Conservation (phyloP, 805 yeast genomes). For the Lipomyces kockii region DNA sequence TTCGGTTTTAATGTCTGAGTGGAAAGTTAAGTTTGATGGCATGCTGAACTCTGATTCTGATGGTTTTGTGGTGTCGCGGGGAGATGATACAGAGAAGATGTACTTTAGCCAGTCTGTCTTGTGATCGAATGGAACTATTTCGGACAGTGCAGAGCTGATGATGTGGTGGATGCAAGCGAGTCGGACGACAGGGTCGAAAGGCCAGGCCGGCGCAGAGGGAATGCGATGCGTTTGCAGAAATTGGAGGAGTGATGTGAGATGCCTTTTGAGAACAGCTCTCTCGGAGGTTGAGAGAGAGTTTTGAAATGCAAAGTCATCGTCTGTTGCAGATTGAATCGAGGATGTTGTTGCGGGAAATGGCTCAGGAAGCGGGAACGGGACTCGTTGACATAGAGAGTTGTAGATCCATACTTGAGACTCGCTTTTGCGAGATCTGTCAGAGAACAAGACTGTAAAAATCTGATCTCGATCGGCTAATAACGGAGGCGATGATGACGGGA, state of each 20-base stretch:
- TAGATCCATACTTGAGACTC: background rate
- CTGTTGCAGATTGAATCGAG: too few species aligned
- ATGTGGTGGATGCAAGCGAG: background rate
- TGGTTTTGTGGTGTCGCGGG: background rate
- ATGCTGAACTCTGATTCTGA: background rate
- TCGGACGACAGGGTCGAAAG: background rate
- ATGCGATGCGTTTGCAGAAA: background rate
- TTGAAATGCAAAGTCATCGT: too few species aligned
- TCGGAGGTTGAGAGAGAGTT: too few species aligned
- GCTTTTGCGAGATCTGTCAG: background rate
- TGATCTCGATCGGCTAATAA: too few species aligned
- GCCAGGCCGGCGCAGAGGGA: background rate
- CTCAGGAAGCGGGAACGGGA: background rate
- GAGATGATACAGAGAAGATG: background rate
- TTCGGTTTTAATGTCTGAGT: background rate
- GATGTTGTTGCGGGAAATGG: background rate
- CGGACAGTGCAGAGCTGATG: background rate
- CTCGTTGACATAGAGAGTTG: background rate
- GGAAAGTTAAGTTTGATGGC: background rate
- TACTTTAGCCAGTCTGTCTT: background rate
- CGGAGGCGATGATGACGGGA: background rate
- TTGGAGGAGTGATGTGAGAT: background rate
- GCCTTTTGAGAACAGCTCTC: background rate
- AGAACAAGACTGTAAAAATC: background rate
- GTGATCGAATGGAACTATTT: background rate